phyloP scores from a whole-genome alignment of 2,329 filamentous ascomycete genomes.

The Setomelanomma holmii region DNA sequence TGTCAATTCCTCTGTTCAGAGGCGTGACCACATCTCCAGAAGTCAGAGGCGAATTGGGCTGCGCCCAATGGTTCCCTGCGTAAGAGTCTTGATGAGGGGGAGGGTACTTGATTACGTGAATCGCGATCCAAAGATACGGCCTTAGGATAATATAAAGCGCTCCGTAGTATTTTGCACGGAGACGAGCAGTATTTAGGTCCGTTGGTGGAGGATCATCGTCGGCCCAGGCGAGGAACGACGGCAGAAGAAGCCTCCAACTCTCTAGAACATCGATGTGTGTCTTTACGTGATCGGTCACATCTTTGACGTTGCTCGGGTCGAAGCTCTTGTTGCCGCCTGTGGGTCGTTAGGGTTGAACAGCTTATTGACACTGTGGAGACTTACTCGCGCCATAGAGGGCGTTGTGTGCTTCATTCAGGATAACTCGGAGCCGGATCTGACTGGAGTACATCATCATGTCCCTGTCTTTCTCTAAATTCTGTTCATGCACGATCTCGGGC shows the following conservation, averaged over 20 bases:
- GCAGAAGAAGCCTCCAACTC: constrained; percentile 62
- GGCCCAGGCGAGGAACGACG: constrained; percentile 63
- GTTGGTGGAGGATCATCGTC: constrained; percentile 73
- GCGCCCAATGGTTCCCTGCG: constrained; percentile 11
- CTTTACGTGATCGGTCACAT: constrained; percentile 35
- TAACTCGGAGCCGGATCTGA: constrained; percentile 66
- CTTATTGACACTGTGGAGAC: no score
- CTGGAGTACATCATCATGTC: constrained; percentile 66
- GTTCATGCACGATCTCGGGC: constrained; percentile 8
- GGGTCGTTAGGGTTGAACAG: constrained; percentile 37
- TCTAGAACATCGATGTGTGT: constrained; percentile 55
- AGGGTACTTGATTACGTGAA: constrained; percentile 57
- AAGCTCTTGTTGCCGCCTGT: constrained; percentile 43
- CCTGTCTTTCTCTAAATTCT: constrained; percentile 43
- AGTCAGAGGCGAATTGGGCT: constrained; percentile 61
- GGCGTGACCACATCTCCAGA: constrained; percentile 32
- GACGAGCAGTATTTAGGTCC: constrained; percentile 81
- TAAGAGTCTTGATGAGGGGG: constrained; percentile 34
- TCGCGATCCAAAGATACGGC: constrained; percentile 71
- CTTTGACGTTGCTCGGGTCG: constrained; percentile 37
- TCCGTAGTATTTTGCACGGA: constrained; percentile 95
- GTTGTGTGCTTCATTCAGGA: constrained; percentile 63
- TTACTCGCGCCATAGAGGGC: constrained; percentile 58
- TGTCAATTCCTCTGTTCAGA: constrained; percentile 28
- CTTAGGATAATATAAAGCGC: constrained; percentile 88